Base-by-base conservation (phyloP, 192 early-diverging fungal species). In the Coemansia guatemalensis region DNA sequence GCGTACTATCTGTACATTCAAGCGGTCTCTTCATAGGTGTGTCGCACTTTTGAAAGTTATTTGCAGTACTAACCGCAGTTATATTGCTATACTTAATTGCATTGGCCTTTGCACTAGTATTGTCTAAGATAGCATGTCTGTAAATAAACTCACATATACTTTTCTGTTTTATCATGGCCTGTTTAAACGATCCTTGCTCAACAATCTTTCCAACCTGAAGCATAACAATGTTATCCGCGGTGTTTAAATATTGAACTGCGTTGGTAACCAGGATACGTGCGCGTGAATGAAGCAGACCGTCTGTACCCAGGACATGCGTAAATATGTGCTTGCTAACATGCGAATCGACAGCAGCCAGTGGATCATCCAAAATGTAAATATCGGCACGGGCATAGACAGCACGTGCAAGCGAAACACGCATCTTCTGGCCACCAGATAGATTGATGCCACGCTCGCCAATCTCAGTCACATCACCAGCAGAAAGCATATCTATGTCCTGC, bases 331-430 rank as follows among this genome's bases (percentile, higher is more conserved):
- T 84, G 35, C 83, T 80, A 1, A 87, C 86, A 56, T 85, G 83
- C 4, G 85, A 74, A 65, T 85, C 86, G 4, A 87, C 85, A 17
- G 90, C 88, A 24, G 88, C 77, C 23, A 90, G 73, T 6, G 88
- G 86, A 47, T 92, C 89, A 58, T n/a, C n/a, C n/a, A n/a, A n/a
- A n/a, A n/a, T n/a, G n/a, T n/a, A n/a, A n/a, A n/a, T n/a, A n/a
- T n/a, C n/a, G n/a, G n/a, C n/a, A n/a, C n/a, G n/a, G n/a, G n/a
- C n/a, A n/a, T n/a, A n/a, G n/a, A n/a, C n/a, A n/a, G n/a, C n/a
- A n/a, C n/a, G n/a, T n/a, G n/a, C n/a, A n/a, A n/a, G n/a, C n/a
- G n/a, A n/a, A n/a, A n/a, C n/a, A n/a, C n/a, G n/a, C n/a, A n/a
- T n/a, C n/a, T n/a, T n/a, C n/a, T n/a, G n/a, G n/a, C n/a, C n/a